Conservation (phyloP, 1,284 basidiomycete species). For the Ustilago bromivora region DNA sequence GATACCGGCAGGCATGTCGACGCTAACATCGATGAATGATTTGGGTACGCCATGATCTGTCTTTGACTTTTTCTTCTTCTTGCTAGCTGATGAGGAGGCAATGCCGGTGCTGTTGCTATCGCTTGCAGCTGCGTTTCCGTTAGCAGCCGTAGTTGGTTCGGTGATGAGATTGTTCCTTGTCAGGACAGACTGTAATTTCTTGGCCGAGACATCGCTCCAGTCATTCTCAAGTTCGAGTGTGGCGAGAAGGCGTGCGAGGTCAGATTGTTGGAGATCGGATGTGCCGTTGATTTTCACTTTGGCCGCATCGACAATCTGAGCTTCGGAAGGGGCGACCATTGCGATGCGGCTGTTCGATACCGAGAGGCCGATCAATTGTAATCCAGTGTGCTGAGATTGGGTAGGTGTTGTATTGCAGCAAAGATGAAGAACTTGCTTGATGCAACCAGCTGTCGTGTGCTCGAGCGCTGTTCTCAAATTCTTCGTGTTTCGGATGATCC, state of each 20-base stretch:
- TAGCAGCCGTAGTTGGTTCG: neutral
- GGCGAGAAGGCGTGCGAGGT: conserved; percentile 41
- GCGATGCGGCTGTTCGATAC: too few species aligned
- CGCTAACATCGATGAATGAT: conserved; percentile 50
- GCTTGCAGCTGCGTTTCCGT: neutral
- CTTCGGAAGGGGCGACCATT: conserved; percentile 40
- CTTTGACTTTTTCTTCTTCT: conserved; percentile 49
- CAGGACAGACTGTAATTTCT: conserved; percentile 40
- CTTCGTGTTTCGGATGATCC: conserved; percentile 1
- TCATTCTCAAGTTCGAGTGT: conserved; percentile 53
- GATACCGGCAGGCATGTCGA: conserved; percentile 70
- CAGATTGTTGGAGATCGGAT: conserved; percentile 6
- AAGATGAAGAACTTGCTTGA: neutral
- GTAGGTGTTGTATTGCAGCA: neutral
- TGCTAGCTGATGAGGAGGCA: conserved; percentile 1
- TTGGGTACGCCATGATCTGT: conserved; percentile 33
- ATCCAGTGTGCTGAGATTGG: neutral
- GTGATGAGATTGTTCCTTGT: conserved; percentile 25
- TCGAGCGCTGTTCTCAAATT: conserved; percentile 3
- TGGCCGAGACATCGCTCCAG: conserved; percentile 48
- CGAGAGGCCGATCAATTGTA: too few species aligned
- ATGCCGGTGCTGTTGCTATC: neutral
- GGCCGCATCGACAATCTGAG: conserved; percentile 39
- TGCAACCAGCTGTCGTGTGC: conserved; percentile 14
- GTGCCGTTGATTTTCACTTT: conserved; percentile 7